Evolutionary conservation across 129 eudicot species (phyloP).

Genomic region (Flaveria sonorensis): DNA sequence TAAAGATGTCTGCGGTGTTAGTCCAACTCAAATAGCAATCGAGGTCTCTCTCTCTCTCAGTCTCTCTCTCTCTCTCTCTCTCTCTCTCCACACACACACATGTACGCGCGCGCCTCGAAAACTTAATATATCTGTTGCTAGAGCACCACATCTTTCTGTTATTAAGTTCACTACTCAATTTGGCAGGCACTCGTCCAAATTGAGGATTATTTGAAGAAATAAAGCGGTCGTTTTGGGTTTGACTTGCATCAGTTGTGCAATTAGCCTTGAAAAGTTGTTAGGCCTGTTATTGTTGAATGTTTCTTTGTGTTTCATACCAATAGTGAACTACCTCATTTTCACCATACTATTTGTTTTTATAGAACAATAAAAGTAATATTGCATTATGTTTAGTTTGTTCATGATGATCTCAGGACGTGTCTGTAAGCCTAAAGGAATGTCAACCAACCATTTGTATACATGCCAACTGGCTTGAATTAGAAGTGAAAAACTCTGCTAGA

Average conservation of each 20-base stretch:
- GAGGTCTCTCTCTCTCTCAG: constrained; percentile 62
- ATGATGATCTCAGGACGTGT: not conserved
- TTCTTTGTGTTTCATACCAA: not conserved
- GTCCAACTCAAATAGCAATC: constrained; percentile 68
- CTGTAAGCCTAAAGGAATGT: not conserved
- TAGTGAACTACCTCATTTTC: constrained; percentile 17
- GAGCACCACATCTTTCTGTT: not conserved
- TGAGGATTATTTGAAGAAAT: constrained; percentile 36
- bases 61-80: constrained; percentile 25
- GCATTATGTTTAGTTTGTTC: constrained; percentile 12
- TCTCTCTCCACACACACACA: not conserved
- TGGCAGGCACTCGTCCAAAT: constrained; percentile 38
- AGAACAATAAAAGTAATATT: constrained; percentile 8
- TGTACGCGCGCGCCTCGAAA: not conserved
- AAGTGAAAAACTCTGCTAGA: not conserved
- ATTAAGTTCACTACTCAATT: constrained; percentile 2
- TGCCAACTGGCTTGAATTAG: not conserved
- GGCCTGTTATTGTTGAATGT: constrained; percentile 15
- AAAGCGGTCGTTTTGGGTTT: constrained; percentile 9
- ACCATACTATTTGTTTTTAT: constrained; percentile 19
- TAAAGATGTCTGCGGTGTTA: constrained; percentile 63
- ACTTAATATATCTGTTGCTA: constrained; percentile 6
- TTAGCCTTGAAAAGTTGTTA: not conserved
- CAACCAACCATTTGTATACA: not conserved
- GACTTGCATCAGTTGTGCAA: constrained; percentile 19